Conservation (phyloP, 108 stramenopile species). For the Nitzschia sp. region DNA sequence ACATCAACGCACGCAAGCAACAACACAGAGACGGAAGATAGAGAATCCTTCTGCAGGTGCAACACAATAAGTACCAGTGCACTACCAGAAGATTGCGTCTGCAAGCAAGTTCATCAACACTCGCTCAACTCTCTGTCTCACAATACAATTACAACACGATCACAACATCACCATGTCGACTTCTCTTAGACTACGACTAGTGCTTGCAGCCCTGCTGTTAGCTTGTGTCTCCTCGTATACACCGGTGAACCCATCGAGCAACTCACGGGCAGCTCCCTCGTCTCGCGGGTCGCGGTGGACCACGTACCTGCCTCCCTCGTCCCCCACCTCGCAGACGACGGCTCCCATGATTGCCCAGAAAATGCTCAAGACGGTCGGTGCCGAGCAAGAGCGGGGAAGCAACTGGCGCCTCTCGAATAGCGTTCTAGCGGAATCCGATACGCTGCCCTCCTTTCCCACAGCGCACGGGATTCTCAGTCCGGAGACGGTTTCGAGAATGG, state of each 20-base stretch:
- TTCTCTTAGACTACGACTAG: neutral
- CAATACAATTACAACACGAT: no score
- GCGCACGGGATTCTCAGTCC: constrained; percentile 83
- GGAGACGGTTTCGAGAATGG: constrained; percentile 72
- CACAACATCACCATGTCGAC: no score
- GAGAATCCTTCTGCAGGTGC: no score
- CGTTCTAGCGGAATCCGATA: constrained; percentile 58
- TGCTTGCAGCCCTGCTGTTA: neutral
- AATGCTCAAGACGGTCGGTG: constrained; percentile 24
- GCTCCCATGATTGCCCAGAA: constrained; percentile 28
- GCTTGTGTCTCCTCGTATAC: neutral
- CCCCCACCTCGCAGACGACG: constrained; percentile 28
- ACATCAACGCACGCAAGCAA: no score
- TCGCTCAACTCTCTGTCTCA: no score
- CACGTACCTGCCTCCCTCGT: constrained; percentile 18
- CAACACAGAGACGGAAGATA: no score
- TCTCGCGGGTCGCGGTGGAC: neutral
- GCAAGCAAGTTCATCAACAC: no score
- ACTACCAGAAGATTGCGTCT: no score
- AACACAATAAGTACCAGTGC: no score
- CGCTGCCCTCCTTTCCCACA: constrained; percentile 61
- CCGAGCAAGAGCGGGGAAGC: constrained; percentile 1
- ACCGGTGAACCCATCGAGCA: neutral
- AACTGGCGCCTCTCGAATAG: constrained; percentile 37
- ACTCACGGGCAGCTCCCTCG: neutral